Evolutionary conservation across 148 eudicot species (phyloP).

Genomic region (Rhododendron griersonianum): DNA sequence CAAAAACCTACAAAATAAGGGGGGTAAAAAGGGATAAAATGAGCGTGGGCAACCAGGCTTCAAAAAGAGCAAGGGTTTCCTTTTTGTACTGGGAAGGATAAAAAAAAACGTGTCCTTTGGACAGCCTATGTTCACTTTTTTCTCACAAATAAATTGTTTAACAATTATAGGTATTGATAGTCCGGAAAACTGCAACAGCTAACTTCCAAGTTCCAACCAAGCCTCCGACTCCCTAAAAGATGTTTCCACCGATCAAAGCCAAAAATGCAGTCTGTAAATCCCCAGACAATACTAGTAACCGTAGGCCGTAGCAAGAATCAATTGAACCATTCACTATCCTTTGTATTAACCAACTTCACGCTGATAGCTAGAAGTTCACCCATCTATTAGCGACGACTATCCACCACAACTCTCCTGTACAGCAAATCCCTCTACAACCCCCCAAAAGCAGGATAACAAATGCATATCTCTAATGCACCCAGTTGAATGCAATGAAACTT

Average conservation of each 20-base stretch:
- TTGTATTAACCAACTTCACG: neutral
- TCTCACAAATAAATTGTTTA: neutral
- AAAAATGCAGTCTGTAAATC: neutral
- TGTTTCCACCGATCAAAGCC: neutral
- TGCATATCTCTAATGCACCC: neutral
- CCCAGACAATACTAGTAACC: neutral
- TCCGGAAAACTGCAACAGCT: neutral
- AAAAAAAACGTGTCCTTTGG: neutral
- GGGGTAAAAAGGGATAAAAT: no score
- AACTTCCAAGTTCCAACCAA: neutral
- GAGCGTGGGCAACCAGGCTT: no score
- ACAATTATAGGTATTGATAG: neutral
- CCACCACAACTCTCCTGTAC: neutral
- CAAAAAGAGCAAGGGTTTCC: no score
- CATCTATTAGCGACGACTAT: neutral
- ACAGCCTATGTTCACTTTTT: neutral
- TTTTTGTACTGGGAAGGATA: no score
- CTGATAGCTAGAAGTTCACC: neutral
- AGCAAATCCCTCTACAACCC: no score
- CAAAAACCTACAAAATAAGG: no score
- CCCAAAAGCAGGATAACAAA: neutral
- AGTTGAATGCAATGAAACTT: neutral
- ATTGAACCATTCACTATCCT: neutral
- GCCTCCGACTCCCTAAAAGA: neutral
- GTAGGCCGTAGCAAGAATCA: neutral